Percentiles rank a stretch among this genome's conserved stretches.
phyloP scores from a whole-genome alignment of 179 eudicot genomes.

The Nepenthes alata region DNA sequence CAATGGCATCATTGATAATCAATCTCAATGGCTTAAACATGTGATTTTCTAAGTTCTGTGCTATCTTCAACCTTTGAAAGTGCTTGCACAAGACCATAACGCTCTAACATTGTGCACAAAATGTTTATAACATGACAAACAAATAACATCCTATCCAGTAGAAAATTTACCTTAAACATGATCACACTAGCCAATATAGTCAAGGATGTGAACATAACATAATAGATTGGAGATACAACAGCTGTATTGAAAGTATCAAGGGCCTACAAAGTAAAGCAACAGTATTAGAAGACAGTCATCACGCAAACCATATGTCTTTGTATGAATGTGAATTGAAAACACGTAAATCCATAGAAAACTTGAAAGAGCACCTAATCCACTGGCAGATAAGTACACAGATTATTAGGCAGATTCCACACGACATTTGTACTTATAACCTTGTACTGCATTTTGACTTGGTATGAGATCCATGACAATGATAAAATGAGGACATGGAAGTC shows the following conservation, averaged over 20 bases:
- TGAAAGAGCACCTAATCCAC: too few relatives aligned
- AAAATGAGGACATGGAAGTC: too few relatives aligned
- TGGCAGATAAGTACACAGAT: too few relatives aligned
- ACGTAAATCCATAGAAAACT: too few relatives aligned
- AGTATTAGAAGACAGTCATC: neutral
- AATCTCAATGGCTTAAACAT: too few relatives aligned
- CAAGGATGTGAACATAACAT: constrained; percentile 62
- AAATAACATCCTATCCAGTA: neutral
- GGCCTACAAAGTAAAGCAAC: constrained; percentile 33
- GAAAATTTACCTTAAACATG: constrained; percentile 53
- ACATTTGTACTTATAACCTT: too few relatives aligned
- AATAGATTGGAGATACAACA: constrained; percentile 68
- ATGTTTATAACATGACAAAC: too few relatives aligned
- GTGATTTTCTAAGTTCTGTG: too few relatives aligned
- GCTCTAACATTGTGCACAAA: neutral
- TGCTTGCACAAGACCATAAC: neutral
- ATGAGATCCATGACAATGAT: too few relatives aligned
- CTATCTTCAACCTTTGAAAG: neutral
- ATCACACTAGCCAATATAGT: constrained; percentile 65
- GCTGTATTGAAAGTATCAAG: constrained; percentile 67
- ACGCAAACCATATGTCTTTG: neutral
- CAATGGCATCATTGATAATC: too few relatives aligned
- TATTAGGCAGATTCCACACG: too few relatives aligned
- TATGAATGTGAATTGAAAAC: neutral
- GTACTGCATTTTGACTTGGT: too few relatives aligned